These are phyloP conservation scores for Pseudogymnoascus destructans DNA, from an alignment of 2,329 filamentous ascomycete genomes.

Conservation along the genomic window DNA sequence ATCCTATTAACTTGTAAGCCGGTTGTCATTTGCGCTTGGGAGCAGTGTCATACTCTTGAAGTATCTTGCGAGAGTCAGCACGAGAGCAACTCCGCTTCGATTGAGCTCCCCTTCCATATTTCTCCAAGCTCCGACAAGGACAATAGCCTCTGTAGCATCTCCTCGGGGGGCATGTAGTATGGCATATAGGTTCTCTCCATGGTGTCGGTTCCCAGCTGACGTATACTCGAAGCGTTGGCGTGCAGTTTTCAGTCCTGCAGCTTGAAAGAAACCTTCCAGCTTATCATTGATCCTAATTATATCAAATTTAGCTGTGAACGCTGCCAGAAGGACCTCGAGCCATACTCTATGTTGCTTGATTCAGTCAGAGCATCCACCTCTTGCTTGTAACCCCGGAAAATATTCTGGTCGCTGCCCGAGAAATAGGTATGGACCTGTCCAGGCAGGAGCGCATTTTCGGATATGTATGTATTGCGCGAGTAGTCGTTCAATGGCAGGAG, in stretches of 20 bases:
- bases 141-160: constrained; percentile 93
- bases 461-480: constrained; percentile 87
- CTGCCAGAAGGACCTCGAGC: constrained; percentile 18
- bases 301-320: constrained; percentile 21
- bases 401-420: constrained; percentile 85
- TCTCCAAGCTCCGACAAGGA: constrained; percentile 78
- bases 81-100: constrained; percentile 72
- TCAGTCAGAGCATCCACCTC: constrained; percentile 57
- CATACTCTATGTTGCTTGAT: constrained; percentile 41
- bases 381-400: constrained; percentile 79
- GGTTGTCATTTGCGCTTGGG: background rate
- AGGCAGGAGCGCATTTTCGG: constrained; percentile 88
- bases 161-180: constrained; percentile 87
- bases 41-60: constrained; percentile 55
- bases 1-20: constrained; percentile 38
- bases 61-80: constrained; percentile 78
- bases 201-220: constrained; percentile 58
- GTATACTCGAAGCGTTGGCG: constrained; percentile 79
- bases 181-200: constrained; percentile 84
- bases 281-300: constrained; percentile 48
- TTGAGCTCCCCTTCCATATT: constrained; percentile 72
- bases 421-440: constrained; percentile 98
- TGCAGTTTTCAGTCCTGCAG: constrained; percentile 74
- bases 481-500: constrained; percentile 83
- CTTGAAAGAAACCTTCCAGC: constrained; percentile 61